A percentile compares a stretch with the other conserved stretches of the same genome.
These are phyloP conservation scores for Hypoxylon sp. DNA, from an alignment of 2,329 filamentous ascomycete genomes.

Conservation along the genomic window DNA sequence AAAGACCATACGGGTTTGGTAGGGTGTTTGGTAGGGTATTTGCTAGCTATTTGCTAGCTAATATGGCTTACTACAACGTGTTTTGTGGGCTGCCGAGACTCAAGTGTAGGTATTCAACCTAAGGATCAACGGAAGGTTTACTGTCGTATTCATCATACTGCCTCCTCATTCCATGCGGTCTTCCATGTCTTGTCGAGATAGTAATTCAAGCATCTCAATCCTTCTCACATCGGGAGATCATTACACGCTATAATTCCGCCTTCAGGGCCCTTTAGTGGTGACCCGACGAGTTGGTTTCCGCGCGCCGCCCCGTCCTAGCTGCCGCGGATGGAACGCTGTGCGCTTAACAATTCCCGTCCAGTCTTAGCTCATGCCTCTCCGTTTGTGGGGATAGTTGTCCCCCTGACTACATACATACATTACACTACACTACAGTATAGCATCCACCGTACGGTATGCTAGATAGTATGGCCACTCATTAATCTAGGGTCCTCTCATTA, in stretches of 20 bases:
- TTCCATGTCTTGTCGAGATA: slow-evolving; percentile 4
- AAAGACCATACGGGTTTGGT: slow-evolving; percentile 6
- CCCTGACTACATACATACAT: neutral
- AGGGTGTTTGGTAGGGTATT: slow-evolving; percentile 1
- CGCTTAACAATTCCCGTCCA: slow-evolving; percentile 50
- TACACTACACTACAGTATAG: slow-evolving; percentile 6
- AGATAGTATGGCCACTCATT: slow-evolving; percentile 5
- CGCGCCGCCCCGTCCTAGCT: slow-evolving; percentile 50
- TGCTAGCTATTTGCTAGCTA: neutral
- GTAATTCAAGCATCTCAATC: slow-evolving; percentile 16
- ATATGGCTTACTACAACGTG: slow-evolving; percentile 21
- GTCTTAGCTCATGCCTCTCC: slow-evolving; percentile 40
- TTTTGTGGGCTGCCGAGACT: slow-evolving; percentile 12
- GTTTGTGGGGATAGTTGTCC: slow-evolving; percentile 28
- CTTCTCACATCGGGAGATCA: slow-evolving; percentile 19
- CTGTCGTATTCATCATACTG: slow-evolving; percentile 4
- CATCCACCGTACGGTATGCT: slow-evolving; percentile 13
- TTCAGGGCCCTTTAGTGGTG: slow-evolving; percentile 19
- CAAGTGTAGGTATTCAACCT: neutral
- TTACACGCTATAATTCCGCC: slow-evolving; percentile 23
- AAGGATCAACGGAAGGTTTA: neutral
- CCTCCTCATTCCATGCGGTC: neutral
- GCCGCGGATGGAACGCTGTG: slow-evolving; percentile 46
- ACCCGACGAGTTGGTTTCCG: slow-evolving; percentile 50
- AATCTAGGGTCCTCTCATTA: slow-evolving; percentile 14